phyloP scores from a whole-genome alignment of 371 early-diverging fungal genomes.

The Coemansia sp. region DNA sequence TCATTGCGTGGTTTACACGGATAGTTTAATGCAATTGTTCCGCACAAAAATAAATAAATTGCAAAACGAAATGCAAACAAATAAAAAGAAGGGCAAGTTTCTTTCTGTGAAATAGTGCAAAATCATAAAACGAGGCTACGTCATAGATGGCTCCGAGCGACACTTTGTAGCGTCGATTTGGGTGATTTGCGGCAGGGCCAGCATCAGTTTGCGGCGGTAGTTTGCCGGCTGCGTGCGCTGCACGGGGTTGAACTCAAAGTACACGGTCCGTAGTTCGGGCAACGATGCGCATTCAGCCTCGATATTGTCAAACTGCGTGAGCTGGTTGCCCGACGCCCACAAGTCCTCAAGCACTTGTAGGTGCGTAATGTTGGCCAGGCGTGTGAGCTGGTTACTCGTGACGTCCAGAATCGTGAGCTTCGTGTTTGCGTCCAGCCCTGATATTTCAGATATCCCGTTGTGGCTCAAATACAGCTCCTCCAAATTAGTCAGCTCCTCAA shows the following conservation, averaged over 20 bases:
- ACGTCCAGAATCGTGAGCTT: constrained; percentile 71
- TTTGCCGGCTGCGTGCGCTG: constrained; percentile 66
- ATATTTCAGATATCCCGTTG: constrained; percentile 76
- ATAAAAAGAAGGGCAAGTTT: background rate
- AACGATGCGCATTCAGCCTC: constrained; percentile 68
- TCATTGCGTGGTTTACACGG: constrained; percentile 6
- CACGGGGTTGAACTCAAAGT: constrained; percentile 93
- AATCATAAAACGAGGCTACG: background rate
- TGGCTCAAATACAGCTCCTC: constrained; percentile 92
- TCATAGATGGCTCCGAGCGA: background rate
- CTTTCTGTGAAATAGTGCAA: background rate
- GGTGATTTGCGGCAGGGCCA: constrained; percentile 78
- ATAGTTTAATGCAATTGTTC: no score
- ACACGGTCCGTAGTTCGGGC: constrained; percentile 74
- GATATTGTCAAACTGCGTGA: constrained; percentile 78
- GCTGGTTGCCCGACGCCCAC: constrained; percentile 85
- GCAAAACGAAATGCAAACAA: background rate
- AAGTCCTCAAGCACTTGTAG: constrained; percentile 78
- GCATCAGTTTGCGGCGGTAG: constrained; percentile 86
- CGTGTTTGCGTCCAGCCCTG: constrained; percentile 78
- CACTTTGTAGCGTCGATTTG: constrained; percentile 84
- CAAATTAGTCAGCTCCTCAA: constrained; percentile 66
- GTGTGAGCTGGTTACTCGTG: constrained; percentile 75
- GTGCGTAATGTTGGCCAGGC: constrained; percentile 74
- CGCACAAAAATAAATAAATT: no score